These are phyloP conservation scores for Psilocybe tampanensis DNA, from an alignment of 768 basidiomycete genomes.

Conservation along the genomic window DNA sequence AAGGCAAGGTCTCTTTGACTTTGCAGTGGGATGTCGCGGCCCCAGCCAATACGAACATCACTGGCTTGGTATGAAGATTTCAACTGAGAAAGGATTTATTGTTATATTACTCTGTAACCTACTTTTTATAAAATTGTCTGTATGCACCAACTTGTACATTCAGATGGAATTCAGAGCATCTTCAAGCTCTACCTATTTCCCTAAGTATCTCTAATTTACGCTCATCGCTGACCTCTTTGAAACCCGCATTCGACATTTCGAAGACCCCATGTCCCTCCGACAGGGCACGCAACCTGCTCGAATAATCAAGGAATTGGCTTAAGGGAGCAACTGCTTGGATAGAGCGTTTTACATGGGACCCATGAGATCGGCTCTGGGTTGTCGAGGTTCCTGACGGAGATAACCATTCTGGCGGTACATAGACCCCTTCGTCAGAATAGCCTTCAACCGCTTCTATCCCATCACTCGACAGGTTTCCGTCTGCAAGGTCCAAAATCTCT, in stretches of 20 bases:
- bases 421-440: constrained; percentile 65
- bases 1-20: constrained; percentile 32
- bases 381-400: constrained; percentile 63
- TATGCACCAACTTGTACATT: too few species aligned
- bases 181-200: constrained; percentile 76
- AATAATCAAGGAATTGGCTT: constrained; percentile 82
- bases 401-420: constrained; percentile 74
- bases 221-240: constrained; percentile 61
- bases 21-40: constrained; percentile 38
- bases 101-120: too few species aligned
- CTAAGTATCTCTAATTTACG: constrained; percentile 72
- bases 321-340: constrained; percentile 75
- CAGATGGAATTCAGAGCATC: neutral
- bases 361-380: constrained; percentile 23
- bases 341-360: constrained; percentile 56
- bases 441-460: constrained; percentile 42
- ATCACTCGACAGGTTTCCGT: constrained; percentile 37
- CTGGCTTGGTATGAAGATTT: constrained; percentile 16
- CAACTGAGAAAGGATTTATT: too few species aligned
- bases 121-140: neutral
- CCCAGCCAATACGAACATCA: constrained; percentile 24
- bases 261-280: constrained; percentile 84
- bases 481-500: constrained; percentile 71
- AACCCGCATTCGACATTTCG: constrained; percentile 80
- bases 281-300: constrained; percentile 73